Evolutionary conservation across 2,329 filamentous ascomycete genomes (phyloP), one percentile per base, ranked within the genome.

Genomic region (Nemania sp.): DNA sequence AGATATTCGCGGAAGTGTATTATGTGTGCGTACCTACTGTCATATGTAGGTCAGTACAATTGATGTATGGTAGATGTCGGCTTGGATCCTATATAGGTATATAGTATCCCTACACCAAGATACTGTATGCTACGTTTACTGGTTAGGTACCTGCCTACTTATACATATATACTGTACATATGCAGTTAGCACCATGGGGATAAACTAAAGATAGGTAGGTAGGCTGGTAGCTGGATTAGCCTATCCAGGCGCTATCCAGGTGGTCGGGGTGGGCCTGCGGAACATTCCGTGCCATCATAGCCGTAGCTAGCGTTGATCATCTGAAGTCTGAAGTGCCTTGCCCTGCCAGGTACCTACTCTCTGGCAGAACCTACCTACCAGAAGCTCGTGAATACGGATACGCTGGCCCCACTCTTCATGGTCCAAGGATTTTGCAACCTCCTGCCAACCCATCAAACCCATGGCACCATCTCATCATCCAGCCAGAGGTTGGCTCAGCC

Each of bases 331-430:
- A 45, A 45, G 41, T 45, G 41, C n/a, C 41, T 45, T n/a, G 41
- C 47, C 47, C 5, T 51, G 41, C 6, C 41, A 45, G 41, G 11
- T 15, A n/a, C 7, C 41, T 15, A 45, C n/a, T n/a, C n/a, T n/a
- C n/a, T n/a, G n/a, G n/a, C n/a, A n/a, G n/a, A n/a, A n/a, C n/a
- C 22, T 43, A 56, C 45, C n/a, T 45, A 22, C 58, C 53, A 54
- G 27, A 35, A 45, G 52, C 58, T 58, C 60, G 51, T 49, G 62
- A 64, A 70, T 70, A 70, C 68, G 68, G 61, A 64, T 70, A 70
- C 68, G 68, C 64, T 47, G 68, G 32, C 43, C 60, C 61, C 65
- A 68, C 64, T 29, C 54, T 24, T 41, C 22, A 41, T 49, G 22
- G 55, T 43, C 24, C 41, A 45, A n/a, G 41, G 41, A 56, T 51